These are phyloP conservation scores for Globisporangium iwayamae DNA, from an alignment of 352 stramenopile species.

Conservation along the genomic window DNA sequence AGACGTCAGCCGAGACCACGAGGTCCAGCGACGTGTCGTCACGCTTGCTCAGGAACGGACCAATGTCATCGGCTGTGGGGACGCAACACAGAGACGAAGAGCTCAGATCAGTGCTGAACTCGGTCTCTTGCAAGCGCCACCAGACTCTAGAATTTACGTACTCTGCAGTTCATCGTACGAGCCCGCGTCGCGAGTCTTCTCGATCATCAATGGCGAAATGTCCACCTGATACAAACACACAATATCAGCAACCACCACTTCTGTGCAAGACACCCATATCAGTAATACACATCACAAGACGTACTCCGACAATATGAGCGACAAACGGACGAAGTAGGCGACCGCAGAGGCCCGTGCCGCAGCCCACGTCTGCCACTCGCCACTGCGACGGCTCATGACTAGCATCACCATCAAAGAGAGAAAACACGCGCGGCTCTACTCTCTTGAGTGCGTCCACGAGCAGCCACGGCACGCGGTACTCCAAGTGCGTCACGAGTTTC, in stretches of 20 bases:
- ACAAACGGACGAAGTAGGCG: constrained; percentile 57
- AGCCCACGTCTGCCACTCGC: constrained; percentile 59
- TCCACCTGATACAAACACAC: constrained; percentile 44
- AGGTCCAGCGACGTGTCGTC: constrained; percentile 45
- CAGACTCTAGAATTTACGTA: constrained; percentile 19
- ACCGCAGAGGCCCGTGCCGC: constrained; percentile 75
- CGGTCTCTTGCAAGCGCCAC: neutral
- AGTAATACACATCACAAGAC: neutral
- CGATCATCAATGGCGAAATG: constrained; percentile 77
- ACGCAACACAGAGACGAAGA: neutral
- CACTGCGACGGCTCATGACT: constrained; percentile 18
- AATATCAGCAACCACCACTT: neutral
- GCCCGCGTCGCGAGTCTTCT: constrained; percentile 57
- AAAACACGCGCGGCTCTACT: constrained; percentile 29
- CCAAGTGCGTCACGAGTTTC: constrained; percentile 72
- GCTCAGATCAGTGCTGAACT: too few species aligned
- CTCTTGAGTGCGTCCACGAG: constrained; percentile 62
- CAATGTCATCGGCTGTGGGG: constrained; percentile 45
- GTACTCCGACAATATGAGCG: constrained; percentile 52
- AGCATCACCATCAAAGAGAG: neutral
- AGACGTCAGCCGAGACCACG: constrained; percentile 78
- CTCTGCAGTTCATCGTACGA: constrained; percentile 74
- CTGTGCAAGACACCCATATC: neutral
- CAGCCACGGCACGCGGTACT: constrained; percentile 80
- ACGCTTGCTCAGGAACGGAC: constrained; percentile 44